Base-by-base conservation (phyloP, 2,329 filamentous ascomycete species). In the Grosmannia serpens region DNA sequence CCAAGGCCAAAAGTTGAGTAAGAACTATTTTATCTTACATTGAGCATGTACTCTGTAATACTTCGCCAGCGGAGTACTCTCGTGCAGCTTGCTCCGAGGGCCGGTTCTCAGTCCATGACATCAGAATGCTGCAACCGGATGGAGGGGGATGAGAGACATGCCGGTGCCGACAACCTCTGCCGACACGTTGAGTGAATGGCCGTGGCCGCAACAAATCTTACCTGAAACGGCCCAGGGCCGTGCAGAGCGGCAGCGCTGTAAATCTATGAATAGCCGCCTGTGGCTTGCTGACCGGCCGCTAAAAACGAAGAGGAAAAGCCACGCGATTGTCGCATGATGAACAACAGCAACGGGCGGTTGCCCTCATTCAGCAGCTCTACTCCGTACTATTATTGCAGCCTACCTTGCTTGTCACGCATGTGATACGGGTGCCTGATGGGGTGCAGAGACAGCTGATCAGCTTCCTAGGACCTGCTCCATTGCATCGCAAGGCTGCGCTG, bases 201-300 rank as follows among this genome's bases (percentile, higher is more conserved):
- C 24, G 46, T 10, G 13, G 46, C 22, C n/a, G 50, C 55, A 9
- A 35, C 35, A 49, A 58, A 53, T 31, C 35, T 55, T 35, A 33
- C 50, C 47, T 58, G 55, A 58, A 60, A 60, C 54, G 38, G 47
- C 22, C 33, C 38, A 38, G 41, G 29, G 20, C 35, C 22, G 41
- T 29, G 26, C 49, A 51, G 26, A 51, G 53, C 46, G 33, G 46
- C 47, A 15, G 49, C 44, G 53, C 31, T 58, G 53, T 15, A 35
- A 9, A 26, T 27, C 46, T 26, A 49, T 26, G 46, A 49, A 49
- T 49, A 53, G 55, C 17, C 33, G 24, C 54, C n/a, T 56, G 38
- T 20, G 26, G 26, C 49, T 49, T 49, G 46, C 46, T 35, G 4
- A 4, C 13, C 38, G 38, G 41, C 15, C 17, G 24, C 9, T 24